These are phyloP conservation scores for Neofusicoccum ribis DNA, from an alignment of 2,329 filamentous ascomycete species.

Conservation along the genomic window DNA sequence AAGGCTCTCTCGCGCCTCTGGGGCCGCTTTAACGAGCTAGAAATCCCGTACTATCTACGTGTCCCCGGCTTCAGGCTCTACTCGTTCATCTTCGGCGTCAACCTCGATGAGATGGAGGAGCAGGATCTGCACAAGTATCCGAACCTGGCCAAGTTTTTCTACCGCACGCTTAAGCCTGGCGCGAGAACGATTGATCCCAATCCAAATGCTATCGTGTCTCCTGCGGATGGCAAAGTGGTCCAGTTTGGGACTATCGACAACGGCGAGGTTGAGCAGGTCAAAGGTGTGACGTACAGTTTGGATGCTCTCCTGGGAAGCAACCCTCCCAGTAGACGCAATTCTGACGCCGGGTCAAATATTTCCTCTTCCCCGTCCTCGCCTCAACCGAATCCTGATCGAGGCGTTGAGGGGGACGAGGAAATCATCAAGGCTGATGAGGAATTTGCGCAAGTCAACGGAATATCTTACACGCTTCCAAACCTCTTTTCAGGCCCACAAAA, in stretches of 20 bases:
- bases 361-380: conserved; percentile 39
- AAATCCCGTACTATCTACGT: conserved; percentile 83
- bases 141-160: conserved; percentile 96
- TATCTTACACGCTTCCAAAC: conserved; percentile 87
- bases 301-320: conserved; percentile 78
- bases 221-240: conserved; percentile 85
- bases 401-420: conserved; percentile 53
- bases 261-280: conserved; percentile 96
- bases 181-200: conserved; percentile 81
- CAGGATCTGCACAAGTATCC: conserved; percentile 85
- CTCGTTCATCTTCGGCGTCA: conserved; percentile 87
- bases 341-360: conserved; percentile 48
- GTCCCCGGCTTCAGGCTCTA: conserved; percentile 91
- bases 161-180: conserved; percentile 88
- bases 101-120: conserved; percentile 82
- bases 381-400: conserved; percentile 32
- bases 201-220: conserved; percentile 77
- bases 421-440: conserved; percentile 81
- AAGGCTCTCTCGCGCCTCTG: conserved; percentile 88
- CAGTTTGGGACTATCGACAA: conserved; percentile 91
- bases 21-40: conserved; percentile 88
- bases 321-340: conserved; percentile 33
- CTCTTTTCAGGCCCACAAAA: conserved; percentile 72
- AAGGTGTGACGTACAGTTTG: conserved; percentile 96
- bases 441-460: conserved; percentile 91